These are phyloP conservation scores for Mucor mucedo DNA, from an alignment of 371 early-diverging fungal species.

Conservation along the genomic window DNA sequence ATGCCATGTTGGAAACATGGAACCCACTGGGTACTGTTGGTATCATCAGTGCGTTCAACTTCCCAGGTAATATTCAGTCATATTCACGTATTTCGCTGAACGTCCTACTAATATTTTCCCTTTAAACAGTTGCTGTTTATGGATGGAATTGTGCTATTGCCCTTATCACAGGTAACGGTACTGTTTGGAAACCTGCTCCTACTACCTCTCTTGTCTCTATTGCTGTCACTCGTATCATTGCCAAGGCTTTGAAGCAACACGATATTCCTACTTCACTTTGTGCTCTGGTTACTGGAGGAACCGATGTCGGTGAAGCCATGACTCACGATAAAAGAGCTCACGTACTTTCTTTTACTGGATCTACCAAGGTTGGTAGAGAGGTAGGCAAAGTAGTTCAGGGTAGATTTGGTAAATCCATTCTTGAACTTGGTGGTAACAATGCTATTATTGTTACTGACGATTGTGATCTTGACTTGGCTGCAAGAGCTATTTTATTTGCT, in stretches of 20 bases:
- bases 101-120: not conserved
- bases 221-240: slow-evolving; percentile 90
- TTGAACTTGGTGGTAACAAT: slow-evolving; percentile 97
- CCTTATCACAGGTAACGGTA: slow-evolving; percentile 92
- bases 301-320: slow-evolving; percentile 86
- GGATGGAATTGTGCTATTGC: slow-evolving; percentile 96
- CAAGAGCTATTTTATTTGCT: slow-evolving; percentile 91
- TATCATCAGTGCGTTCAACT: slow-evolving; percentile 96
- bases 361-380: slow-evolving; percentile 78
- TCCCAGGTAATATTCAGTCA: slow-evolving; percentile 54
- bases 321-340: slow-evolving; percentile 74
- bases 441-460: slow-evolving; percentile 93
- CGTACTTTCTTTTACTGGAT: slow-evolving; percentile 91
- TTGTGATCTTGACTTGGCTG: slow-evolving; percentile 92
- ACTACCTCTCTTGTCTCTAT: slow-evolving; percentile 87
- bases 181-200: slow-evolving; percentile 95
- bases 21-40: slow-evolving; percentile 95
- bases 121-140: slow-evolving; percentile 63
- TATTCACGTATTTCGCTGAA: not conserved
- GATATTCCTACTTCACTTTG: slow-evolving; percentile 87
- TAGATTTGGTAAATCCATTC: slow-evolving; percentile 86
- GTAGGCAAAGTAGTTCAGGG: slow-evolving; percentile 83
- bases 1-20: slow-evolving; percentile 96
- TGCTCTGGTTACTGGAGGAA: slow-evolving; percentile 89
- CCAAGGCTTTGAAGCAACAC: slow-evolving; percentile 84